Evolutionary conservation across 2,329 filamentous ascomycete genomes (phyloP).

Genomic region (Alternaria brassicicola): DNA sequence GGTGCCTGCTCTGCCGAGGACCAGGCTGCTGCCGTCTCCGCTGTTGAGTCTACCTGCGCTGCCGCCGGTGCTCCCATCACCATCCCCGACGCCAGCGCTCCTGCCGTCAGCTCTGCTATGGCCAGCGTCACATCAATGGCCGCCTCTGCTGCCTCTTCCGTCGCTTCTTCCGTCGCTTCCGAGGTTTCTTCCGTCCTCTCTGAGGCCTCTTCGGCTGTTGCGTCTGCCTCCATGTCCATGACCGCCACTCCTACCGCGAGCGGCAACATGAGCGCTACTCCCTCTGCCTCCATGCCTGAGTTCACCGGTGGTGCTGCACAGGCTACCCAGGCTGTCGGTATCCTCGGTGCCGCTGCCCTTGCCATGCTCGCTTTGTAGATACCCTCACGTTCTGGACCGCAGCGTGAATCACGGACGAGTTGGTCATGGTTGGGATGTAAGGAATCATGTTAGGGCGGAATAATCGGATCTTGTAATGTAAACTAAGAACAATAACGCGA

Average conservation of each 20-base stretch:
- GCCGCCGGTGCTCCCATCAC: constrained; percentile 39
- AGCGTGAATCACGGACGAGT: not conserved
- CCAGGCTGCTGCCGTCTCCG: constrained; percentile 40
- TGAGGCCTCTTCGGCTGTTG: constrained; percentile 16
- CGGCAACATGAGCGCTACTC: constrained; percentile 2
- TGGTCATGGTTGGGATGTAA: constrained; percentile 2
- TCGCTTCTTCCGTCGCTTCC: constrained; percentile 13
- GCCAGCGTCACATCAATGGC: constrained; percentile 1
- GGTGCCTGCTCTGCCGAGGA: constrained; percentile 49
- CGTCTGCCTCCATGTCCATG: constrained; percentile 14
- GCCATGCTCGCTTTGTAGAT: constrained; percentile 47
- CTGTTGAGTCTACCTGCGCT: constrained; percentile 42
- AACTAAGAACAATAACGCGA: not conserved
- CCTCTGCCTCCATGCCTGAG: constrained; percentile 20
- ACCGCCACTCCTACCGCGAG: constrained; percentile 16
- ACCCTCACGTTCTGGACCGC: not conserved
- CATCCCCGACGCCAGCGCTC: constrained; percentile 27
- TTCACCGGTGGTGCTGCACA: constrained; percentile 46
- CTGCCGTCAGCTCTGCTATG: constrained; percentile 15
- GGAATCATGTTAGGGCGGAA: not conserved
- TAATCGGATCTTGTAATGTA: not conserved
- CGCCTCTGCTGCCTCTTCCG: constrained; percentile 12
- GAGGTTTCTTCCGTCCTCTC: constrained; percentile 15
- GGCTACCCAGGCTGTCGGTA: constrained; percentile 41
- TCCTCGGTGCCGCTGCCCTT: constrained; percentile 44